phyloP scores from a whole-genome alignment of 2,329 filamentous ascomycete species.

The Akanthomyces muscarius region DNA sequence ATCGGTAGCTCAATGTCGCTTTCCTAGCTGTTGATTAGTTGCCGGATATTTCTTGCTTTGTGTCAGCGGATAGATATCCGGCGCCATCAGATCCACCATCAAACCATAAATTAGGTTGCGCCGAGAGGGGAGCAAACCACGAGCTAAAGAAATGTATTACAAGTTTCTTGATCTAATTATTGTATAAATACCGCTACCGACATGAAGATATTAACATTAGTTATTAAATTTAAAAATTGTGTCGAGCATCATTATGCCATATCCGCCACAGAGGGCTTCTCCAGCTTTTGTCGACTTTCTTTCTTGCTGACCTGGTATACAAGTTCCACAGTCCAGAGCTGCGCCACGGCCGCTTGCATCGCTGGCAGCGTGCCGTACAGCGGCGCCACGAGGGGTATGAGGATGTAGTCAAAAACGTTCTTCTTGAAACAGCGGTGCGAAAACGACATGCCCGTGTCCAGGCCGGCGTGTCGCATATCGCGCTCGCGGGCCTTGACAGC shows the following conservation, averaged over 20 bases:
- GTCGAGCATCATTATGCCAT: conserved; percentile 38
- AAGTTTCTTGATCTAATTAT: background rate
- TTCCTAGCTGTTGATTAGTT: background rate
- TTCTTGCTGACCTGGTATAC: conserved; percentile 72
- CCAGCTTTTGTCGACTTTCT: conserved; percentile 49
- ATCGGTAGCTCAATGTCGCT: background rate
- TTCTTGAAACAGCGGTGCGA: conserved; percentile 52
- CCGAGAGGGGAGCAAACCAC: too few species aligned
- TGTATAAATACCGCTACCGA: background rate
- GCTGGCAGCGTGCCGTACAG: conserved; percentile 65
- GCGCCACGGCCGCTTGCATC: conserved; percentile 62
- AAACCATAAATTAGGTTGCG: background rate
- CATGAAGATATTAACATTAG: conserved; percentile 7
- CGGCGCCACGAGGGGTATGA: conserved; percentile 64
- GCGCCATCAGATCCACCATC: background rate
- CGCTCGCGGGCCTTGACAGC: conserved; percentile 57
- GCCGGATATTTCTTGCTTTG: background rate
- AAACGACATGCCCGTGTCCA: conserved; percentile 63
- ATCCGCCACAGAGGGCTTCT: conserved; percentile 39
- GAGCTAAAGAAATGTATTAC: too few species aligned
- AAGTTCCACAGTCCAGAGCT: conserved; percentile 66
- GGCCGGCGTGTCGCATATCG: conserved; percentile 63
- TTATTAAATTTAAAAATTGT: background rate
- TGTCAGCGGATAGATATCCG: background rate
- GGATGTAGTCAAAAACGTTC: conserved; percentile 59